These are phyloP conservation scores for Leishmania gerbilli DNA, from an alignment of 208 protist genomes.

Conservation along the genomic window DNA sequence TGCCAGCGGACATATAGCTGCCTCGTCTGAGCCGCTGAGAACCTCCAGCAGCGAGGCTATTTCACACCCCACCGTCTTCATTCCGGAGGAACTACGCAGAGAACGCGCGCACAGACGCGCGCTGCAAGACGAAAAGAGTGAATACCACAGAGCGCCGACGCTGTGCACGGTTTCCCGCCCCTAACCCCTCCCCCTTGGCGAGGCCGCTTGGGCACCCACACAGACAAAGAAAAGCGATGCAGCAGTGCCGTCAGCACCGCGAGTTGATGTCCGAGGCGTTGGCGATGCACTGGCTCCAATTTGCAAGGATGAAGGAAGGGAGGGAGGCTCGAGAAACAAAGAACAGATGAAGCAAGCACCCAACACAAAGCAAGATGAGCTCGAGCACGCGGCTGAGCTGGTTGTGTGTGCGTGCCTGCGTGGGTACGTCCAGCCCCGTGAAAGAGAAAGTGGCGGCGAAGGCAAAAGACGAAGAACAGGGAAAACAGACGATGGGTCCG, in stretches of 20 bases:
- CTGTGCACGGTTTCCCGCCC: not conserved
- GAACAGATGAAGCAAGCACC: not conserved
- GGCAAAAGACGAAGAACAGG: not conserved
- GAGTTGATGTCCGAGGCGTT: not conserved
- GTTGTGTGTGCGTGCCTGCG: not conserved
- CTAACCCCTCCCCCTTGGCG: not conserved
- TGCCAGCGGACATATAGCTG: conserved; percentile 56
- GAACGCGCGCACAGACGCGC: not conserved
- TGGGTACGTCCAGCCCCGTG: not conserved
- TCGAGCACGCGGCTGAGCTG: not conserved
- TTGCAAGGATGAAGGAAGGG: not conserved
- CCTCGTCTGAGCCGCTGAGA: conserved; percentile 54
- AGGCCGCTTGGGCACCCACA: not conserved
- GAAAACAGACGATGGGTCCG: not conserved
- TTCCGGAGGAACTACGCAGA: not conserved
- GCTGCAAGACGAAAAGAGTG: not conserved
- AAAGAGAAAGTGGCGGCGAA: not conserved
- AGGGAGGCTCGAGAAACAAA: not conserved
- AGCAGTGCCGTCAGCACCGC: not conserved
- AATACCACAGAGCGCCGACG: not conserved
- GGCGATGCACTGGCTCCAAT: not conserved
- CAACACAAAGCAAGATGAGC: not conserved
- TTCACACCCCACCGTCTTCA: conserved; percentile 43
- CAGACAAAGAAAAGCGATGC: not conserved
- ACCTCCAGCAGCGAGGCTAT: conserved; percentile 65